Percentiles rank a stretch among this genome's conserved stretches.
Conservation (phyloP, 2,329 filamentous ascomycete species). For the Aspergillus quadricinctus region DNA sequence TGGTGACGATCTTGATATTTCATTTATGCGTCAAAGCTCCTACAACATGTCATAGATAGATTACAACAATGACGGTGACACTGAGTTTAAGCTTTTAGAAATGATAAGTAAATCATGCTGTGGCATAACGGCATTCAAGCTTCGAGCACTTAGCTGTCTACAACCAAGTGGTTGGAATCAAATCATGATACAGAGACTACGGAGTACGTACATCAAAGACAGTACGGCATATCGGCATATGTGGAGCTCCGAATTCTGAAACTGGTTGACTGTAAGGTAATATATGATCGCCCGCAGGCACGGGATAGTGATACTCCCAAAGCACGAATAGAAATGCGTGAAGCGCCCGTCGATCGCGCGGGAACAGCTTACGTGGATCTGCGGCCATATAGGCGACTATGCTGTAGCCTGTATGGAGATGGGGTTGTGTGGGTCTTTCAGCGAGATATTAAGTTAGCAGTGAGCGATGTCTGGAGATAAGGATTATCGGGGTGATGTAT, state of each 20-base stretch:
- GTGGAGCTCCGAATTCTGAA: background rate
- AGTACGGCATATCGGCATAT: background rate
- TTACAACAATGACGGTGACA: background rate
- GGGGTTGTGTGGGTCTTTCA: background rate
- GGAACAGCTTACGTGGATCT: conserved; percentile 23
- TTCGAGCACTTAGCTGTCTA: no score
- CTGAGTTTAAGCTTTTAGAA: background rate
- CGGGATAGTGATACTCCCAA: conserved; percentile 7
- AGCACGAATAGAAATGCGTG: conserved; percentile 7
- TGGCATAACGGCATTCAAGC: background rate
- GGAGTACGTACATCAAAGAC: background rate
- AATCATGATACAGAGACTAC: background rate
- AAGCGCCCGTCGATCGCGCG: conserved; percentile 20
- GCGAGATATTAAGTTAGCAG: background rate
- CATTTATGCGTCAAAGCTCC: background rate
- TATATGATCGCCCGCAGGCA: conserved; percentile 8
- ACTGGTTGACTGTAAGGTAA: background rate
- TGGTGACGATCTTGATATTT: background rate
- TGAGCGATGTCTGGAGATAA: background rate
- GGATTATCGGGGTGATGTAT: background rate
- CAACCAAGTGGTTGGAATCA: background rate
- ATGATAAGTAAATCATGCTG: background rate
- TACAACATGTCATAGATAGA: background rate
- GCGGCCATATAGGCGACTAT: conserved; percentile 7
- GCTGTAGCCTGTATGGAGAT: background rate